phyloP scores from a whole-genome alignment of 2,329 filamentous ascomycete genomes.

The Eutypella sp. region DNA sequence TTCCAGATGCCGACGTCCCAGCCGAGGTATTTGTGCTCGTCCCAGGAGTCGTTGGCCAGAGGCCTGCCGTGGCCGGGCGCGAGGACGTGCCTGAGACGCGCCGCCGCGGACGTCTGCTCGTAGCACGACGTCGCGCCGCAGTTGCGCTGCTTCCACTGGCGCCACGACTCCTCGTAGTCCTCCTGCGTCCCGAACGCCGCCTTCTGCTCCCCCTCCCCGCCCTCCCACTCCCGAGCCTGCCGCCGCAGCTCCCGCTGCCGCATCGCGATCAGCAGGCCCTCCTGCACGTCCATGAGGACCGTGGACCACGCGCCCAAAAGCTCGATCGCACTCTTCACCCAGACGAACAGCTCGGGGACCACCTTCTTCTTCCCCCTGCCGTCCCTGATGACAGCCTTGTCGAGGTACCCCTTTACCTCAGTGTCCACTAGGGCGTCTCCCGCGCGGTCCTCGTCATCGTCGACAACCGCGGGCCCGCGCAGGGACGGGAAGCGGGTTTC shows the following conservation, averaged over 20 bases:
- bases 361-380: background rate
- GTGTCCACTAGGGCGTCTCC: background rate
- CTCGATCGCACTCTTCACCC: constrained; percentile 4
- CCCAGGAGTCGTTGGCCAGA: constrained; percentile 7
- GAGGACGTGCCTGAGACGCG: background rate
- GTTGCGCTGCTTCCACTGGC: constrained; percentile 17
- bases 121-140: constrained; percentile 20
- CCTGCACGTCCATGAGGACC: constrained; percentile 8
- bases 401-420: background rate
- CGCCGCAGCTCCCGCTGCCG: constrained; percentile 8
- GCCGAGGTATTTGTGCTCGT: constrained; percentile 7
- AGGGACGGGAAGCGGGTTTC: background rate
- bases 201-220: background rate
- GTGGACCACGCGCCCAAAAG: constrained; percentile 9
- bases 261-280: constrained; percentile 10
- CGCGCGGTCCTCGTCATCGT: background rate
- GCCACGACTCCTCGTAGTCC: constrained; percentile 8
- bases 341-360: background rate
- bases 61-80: background rate
- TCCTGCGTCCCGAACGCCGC: background rate
- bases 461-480: background rate
- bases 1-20: constrained; percentile 7
- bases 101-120: background rate
- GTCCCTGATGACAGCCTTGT: background rate
- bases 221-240: too few relatives aligned